Base-by-base conservation (phyloP, 2,329 filamentous ascomycete genomes). In the Tetracladium maxilliforme region DNA sequence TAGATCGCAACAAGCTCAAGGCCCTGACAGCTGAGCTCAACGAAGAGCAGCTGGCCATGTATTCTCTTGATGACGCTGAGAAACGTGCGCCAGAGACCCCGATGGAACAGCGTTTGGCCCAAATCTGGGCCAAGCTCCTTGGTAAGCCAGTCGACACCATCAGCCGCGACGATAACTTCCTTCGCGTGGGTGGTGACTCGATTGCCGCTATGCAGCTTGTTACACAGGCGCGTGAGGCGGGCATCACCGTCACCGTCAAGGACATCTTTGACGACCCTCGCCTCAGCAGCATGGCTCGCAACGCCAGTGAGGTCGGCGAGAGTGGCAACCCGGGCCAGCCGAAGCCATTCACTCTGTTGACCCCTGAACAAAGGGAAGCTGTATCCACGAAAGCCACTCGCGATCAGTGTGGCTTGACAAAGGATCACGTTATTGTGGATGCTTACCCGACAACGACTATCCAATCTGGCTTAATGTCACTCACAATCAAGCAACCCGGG, bases 131-230 rank as follows among this genome's bases (percentile, higher is more conserved):
- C 9, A 11, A 19, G 9, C 9, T 19, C 18, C 18, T 19, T 9
- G 9, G 11, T 19, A 9, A 9, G 18, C 9, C 18, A 9, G 18
- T 9, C 9, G 18, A 19, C 9, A 9, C 27, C 7, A 58, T 62
- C 29, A 37, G 39, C 21, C 39, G 34, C 1, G 39, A 36, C 6
- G 48, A 52, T 29, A 51, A 44, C 27, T 59, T 60, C 40, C 55
- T 58, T 23, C 42, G 47, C 13, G 37, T 58, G 3, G 56, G 56
- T n/a, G 56, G 56, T 13, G 53, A 59, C 24, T 58, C 55, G 1
- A 45, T 60, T 7, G 33, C 45, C 4, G 56, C 54, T 1, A 58
- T 60, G 51, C 45, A 45, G 21, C 42, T 59, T 3, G 51, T 54
- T 1, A 48, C 51, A 3, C 43, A 41, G 11, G 44, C 45, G 10